Evolutionary conservation across 2,329 filamentous ascomycete species (phyloP).

Genomic region (Pseudopithomyces chartarum): DNA sequence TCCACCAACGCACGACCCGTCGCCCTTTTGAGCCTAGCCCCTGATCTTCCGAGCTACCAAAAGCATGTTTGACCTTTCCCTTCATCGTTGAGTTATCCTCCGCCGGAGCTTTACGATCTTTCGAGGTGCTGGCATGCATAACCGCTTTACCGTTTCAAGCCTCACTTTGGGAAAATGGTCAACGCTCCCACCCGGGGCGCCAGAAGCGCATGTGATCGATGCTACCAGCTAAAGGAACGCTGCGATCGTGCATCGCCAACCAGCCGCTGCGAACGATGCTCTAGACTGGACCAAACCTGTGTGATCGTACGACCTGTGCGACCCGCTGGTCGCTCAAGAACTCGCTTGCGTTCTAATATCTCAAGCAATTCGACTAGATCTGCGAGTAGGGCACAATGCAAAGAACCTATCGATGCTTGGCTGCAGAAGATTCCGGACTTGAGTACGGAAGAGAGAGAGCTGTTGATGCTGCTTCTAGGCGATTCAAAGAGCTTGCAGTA

Average conservation of each 20-base stretch:
- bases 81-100: too few species aligned
- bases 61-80: too few species aligned
- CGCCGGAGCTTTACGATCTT: too few species aligned
- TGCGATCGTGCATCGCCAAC: conserved; percentile 6
- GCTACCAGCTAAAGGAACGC: conserved; percentile 14
- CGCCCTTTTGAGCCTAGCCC: not conserved
- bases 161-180: too few species aligned
- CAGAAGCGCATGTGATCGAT: conserved; percentile 11
- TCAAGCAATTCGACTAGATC: not conserved
- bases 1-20: not conserved
- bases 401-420: not conserved
- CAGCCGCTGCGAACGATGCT: conserved; percentile 10
- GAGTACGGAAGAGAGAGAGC: conserved; percentile 7
- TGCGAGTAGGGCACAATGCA: not conserved
- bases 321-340: conserved; percentile 6
- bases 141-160: too few species aligned
- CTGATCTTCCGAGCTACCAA: too few species aligned
- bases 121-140: too few species aligned
- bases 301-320: conserved; percentile 11
- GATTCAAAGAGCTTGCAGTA: conserved; percentile 4
- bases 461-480: conserved; percentile 7
- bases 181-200: not conserved
- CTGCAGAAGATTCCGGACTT: not conserved
- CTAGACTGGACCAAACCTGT: conserved; percentile 8
- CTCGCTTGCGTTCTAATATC: not conserved